Conservation (phyloP, 371 early-diverging fungal genomes). For the Rhizopus delemar region DNA sequence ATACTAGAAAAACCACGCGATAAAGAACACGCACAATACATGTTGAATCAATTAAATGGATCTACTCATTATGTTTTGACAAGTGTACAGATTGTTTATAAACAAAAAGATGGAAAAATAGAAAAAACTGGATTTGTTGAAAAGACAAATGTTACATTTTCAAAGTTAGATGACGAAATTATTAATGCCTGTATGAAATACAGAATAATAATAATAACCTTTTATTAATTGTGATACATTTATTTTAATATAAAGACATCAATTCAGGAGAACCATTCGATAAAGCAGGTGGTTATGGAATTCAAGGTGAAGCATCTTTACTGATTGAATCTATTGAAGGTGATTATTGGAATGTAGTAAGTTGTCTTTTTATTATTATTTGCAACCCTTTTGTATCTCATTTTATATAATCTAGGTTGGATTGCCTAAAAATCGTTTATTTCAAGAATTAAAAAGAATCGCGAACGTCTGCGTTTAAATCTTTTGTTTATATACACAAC, state of each 20-base stretch:
- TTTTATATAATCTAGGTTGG: conserved; percentile 35
- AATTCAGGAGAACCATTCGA: conserved; percentile 57
- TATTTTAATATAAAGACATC: conserved; percentile 31
- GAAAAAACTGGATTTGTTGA: conserved; percentile 45
- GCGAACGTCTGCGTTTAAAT: conserved; percentile 17
- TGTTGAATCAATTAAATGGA: conserved; percentile 61
- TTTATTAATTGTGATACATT: conserved; percentile 13
- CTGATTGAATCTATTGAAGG: conserved; percentile 79
- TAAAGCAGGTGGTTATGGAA: conserved; percentile 88
- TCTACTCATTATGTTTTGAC: conserved; percentile 66
- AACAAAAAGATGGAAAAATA: conserved; percentile 20
- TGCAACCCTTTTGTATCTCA: background rate
- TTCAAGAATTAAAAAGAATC: conserved; percentile 25
- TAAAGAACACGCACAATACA: conserved; percentile 55
- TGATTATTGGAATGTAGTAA: conserved; percentile 73
- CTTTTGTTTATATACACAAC: conserved; percentile 4
- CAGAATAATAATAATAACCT: conserved; percentile 9
- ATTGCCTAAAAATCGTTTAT: conserved; percentile 42
- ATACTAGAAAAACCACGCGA: conserved; percentile 66
- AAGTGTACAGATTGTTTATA: conserved; percentile 57
- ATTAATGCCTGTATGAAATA: conserved; percentile 65
- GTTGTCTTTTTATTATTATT: conserved; percentile 12
- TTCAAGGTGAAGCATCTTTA: conserved; percentile 74
- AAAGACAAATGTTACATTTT: conserved; percentile 52
- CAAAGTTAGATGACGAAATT: conserved; percentile 45